A percentile compares a stretch with the other conserved stretches of the same genome.
These are phyloP conservation scores for Rhynchosporium graminicola DNA, from an alignment of 2,329 filamentous ascomycete species.

Conservation along the genomic window DNA sequence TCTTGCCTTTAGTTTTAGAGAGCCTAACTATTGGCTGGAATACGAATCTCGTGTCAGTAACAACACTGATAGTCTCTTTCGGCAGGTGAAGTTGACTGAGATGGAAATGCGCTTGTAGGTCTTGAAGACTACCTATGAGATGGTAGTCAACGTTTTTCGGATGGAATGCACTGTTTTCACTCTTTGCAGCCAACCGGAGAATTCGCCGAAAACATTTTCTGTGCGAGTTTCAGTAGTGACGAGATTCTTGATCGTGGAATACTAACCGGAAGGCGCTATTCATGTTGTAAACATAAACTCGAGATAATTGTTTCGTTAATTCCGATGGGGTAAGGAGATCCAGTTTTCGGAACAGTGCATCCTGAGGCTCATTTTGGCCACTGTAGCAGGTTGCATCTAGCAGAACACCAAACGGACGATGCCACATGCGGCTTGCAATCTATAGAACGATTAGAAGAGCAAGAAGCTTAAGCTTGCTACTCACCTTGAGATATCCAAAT, in stretches of 20 bases:
- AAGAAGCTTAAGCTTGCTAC: slow-evolving; percentile 20
- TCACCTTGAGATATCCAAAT: slow-evolving; percentile 67
- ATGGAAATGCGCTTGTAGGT: slow-evolving; percentile 67
- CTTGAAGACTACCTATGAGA: slow-evolving; percentile 64
- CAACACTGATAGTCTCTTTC: slow-evolving; percentile 69
- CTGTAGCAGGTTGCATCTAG: slow-evolving; percentile 72
- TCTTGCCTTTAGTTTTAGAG: slow-evolving; percentile 69
- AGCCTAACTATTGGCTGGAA: slow-evolving; percentile 66
- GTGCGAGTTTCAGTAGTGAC: background rate
- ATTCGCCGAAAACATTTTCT: slow-evolving; percentile 67
- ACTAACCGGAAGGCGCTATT: slow-evolving; percentile 68
- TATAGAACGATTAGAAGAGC: slow-evolving; percentile 36
- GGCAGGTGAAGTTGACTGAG: slow-evolving; percentile 66
- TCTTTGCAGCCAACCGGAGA: slow-evolving; percentile 61
- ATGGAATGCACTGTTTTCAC: slow-evolving; percentile 60
- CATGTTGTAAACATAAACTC: slow-evolving; percentile 73
- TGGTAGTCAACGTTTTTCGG: slow-evolving; percentile 67
- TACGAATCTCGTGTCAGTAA: slow-evolving; percentile 65
- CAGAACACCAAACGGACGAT: slow-evolving; percentile 66
- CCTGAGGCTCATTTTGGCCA: slow-evolving; percentile 65
- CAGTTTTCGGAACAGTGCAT: slow-evolving; percentile 64
- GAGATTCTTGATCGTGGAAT: slow-evolving; percentile 44
- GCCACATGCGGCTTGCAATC: slow-evolving; percentile 71
- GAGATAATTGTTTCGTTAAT: slow-evolving; percentile 57
- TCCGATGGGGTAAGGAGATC: slow-evolving; percentile 64